These are phyloP conservation scores for Kurtzmaniella fragi DNA, from an alignment of 805 yeast species.

Conservation along the genomic window DNA sequence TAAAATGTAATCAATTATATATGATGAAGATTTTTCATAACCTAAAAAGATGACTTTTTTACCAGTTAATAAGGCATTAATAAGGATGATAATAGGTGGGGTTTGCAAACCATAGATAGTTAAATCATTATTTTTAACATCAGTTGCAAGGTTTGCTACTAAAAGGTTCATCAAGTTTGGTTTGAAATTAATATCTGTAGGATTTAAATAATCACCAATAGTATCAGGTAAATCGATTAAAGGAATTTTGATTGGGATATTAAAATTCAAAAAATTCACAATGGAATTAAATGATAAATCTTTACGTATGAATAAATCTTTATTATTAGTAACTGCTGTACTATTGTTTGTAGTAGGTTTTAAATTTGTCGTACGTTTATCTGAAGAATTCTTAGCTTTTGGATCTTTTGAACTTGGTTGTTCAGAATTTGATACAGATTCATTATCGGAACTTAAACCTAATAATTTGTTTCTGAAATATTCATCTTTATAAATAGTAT, in stretches of 20 bases:
- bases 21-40: slow-evolving; percentile 35
- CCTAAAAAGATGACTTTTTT: slow-evolving; percentile 34
- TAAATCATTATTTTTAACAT: slow-evolving; percentile 39
- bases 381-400: too few species aligned
- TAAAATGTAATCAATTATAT: slow-evolving; percentile 38
- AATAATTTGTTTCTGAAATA: slow-evolving; percentile 30
- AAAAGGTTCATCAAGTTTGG: slow-evolving; percentile 30
- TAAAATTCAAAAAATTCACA: slow-evolving; percentile 34
- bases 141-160: slow-evolving; percentile 30
- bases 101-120: slow-evolving; percentile 51
- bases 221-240: slow-evolving; percentile 36
- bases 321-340: slow-evolving; percentile 14
- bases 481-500: slow-evolving; percentile 36
- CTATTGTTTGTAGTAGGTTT: slow-evolving; percentile 10
- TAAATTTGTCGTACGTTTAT: too few species aligned
- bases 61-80: slow-evolving; percentile 35
- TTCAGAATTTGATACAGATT: too few species aligned
- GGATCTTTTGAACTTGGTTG: slow-evolving; percentile 6
- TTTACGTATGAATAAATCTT: slow-evolving; percentile 36
- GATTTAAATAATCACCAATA: slow-evolving; percentile 40
- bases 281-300: slow-evolving; percentile 39
- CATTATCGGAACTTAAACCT: slow-evolving; percentile 12
- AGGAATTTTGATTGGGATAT: slow-evolving; percentile 42
- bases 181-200: slow-evolving; percentile 40
- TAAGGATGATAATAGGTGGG: slow-evolving; percentile 37